Percentiles rank a stretch among this genome's conserved stretches.
phyloP scores from a whole-genome alignment of 768 basidiomycete species.

The Lentinula edodes region DNA sequence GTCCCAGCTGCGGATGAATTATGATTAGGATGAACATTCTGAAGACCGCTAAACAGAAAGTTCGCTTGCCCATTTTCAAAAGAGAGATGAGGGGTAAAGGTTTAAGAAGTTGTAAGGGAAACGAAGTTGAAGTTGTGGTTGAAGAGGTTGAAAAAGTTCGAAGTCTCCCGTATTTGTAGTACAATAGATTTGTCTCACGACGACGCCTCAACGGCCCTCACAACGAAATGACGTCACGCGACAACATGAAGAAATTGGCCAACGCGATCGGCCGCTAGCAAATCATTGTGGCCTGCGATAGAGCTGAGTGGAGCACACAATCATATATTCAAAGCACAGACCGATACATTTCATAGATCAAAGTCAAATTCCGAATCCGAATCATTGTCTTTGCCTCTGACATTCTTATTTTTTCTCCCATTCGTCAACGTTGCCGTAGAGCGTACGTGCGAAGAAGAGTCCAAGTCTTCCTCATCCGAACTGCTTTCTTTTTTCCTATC shows the following conservation, averaged over 20 bases:
- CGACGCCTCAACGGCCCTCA: background rate
- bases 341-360: constrained; percentile 41
- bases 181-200: constrained; percentile 1
- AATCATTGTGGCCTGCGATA: background rate
- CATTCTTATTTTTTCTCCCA: constrained; percentile 43
- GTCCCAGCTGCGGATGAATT: constrained; percentile 22
- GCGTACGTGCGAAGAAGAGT: constrained; percentile 48
- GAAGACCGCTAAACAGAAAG: background rate
- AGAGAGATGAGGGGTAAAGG: too few relatives aligned
- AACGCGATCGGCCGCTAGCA: background rate
- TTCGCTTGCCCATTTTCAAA: constrained; percentile 1
- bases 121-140: background rate
- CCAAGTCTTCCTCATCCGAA: constrained; percentile 42
- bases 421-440: constrained; percentile 58
- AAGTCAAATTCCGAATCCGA: constrained; percentile 81
- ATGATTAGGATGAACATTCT: background rate
- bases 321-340: background rate
- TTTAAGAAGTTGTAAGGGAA: background rate
- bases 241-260: background rate
- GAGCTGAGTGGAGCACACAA: background rate
- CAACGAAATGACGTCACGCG: constrained; percentile 7
- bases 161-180: background rate
- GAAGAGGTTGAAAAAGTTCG: background rate
- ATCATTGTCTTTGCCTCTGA: constrained; percentile 33
- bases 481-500: constrained; percentile 29